Percentiles rank a stretch among this genome's conserved stretches.
These are phyloP conservation scores for Apostasia ramifera DNA, from an alignment of 106 monocot species.

Conservation along the genomic window DNA sequence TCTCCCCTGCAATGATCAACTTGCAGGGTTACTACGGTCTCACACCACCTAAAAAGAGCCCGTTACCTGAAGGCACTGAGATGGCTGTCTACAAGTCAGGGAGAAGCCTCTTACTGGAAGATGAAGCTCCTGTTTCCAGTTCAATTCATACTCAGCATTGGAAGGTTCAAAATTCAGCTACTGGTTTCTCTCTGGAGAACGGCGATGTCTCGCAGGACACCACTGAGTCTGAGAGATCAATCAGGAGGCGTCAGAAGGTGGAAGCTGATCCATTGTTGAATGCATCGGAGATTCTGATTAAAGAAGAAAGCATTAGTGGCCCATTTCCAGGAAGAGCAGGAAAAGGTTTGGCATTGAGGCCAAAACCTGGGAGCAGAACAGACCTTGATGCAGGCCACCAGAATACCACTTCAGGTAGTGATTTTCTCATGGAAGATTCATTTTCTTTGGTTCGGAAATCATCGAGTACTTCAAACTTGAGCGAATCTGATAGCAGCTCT, in stretches of 20 bases:
- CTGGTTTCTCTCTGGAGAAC: constrained; percentile 28
- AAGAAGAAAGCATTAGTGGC: constrained; percentile 24
- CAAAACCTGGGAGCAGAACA: constrained; percentile 42
- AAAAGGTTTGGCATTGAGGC: constrained; percentile 50
- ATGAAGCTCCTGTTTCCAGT: constrained; percentile 41
- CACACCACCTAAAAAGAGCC: constrained; percentile 24
- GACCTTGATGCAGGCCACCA: constrained; percentile 35
- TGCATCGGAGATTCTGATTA: constrained; percentile 26
- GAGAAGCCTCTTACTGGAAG: constrained; percentile 19
- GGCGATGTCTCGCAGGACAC: constrained; percentile 8
- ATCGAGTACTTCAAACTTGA: constrained; percentile 66
- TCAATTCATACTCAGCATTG: constrained; percentile 27
- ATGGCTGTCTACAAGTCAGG: constrained; percentile 43
- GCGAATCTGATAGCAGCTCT: constrained; percentile 42
- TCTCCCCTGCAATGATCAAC: constrained; percentile 75
- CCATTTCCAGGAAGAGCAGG: constrained; percentile 37
- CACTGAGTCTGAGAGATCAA: constrained; percentile 37
- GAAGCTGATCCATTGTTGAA: constrained; percentile 9
- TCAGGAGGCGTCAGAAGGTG: constrained; percentile 61
- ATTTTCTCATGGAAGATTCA: constrained; percentile 31
- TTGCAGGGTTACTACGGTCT: constrained; percentile 71
- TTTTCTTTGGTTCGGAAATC: constrained; percentile 52
- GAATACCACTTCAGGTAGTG: constrained; percentile 12
- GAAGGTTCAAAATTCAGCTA: constrained; percentile 47
- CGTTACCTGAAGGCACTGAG: constrained; percentile 43